Evolutionary conservation across 2,329 filamentous ascomycete species (phyloP).

Genomic region (Penicillium sp.): DNA sequence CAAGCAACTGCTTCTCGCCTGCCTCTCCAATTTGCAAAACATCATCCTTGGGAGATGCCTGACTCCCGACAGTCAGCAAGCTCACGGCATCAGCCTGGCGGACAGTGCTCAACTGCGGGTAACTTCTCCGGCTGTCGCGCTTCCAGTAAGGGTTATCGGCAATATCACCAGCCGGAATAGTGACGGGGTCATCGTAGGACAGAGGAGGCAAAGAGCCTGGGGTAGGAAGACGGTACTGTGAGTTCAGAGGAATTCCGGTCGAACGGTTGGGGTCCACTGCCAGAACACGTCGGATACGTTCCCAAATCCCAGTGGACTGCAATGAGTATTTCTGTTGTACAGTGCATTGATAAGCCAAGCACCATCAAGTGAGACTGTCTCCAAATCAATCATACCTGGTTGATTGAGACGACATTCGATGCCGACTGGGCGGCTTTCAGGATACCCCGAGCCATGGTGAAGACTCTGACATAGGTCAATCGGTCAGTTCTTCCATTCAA

Average conservation of each 20-base stretch:
- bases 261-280: conserved; percentile 83
- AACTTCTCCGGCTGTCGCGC: conserved; percentile 76
- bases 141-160: conserved; percentile 96
- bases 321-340: conserved; percentile 99
- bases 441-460: conserved; percentile 34
- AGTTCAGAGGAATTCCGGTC: conserved; percentile 86
- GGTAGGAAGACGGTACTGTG: conserved; percentile 81
- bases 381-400: conserved; percentile 28
- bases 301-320: conserved; percentile 84
- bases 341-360: background rate
- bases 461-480: conserved; percentile 22
- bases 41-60: conserved; percentile 72
- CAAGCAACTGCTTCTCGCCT: conserved; percentile 67
- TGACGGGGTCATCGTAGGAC: conserved; percentile 74
- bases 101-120: conserved; percentile 73
- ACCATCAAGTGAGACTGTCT: background rate
- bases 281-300: conserved; percentile 68
- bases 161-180: conserved; percentile 75
- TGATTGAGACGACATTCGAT: conserved; percentile 33
- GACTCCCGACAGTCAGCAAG: conserved; percentile 78
- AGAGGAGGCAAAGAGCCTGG: conserved; percentile 67
- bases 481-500: conserved; percentile 8
- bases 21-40: conserved; percentile 65
- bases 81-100: conserved; percentile 79
- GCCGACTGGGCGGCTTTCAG: conserved; percentile 38